phyloP scores from a whole-genome alignment of 495 filamentous ascomycete genomes.

The Trichodelitschia bisporula region DNA sequence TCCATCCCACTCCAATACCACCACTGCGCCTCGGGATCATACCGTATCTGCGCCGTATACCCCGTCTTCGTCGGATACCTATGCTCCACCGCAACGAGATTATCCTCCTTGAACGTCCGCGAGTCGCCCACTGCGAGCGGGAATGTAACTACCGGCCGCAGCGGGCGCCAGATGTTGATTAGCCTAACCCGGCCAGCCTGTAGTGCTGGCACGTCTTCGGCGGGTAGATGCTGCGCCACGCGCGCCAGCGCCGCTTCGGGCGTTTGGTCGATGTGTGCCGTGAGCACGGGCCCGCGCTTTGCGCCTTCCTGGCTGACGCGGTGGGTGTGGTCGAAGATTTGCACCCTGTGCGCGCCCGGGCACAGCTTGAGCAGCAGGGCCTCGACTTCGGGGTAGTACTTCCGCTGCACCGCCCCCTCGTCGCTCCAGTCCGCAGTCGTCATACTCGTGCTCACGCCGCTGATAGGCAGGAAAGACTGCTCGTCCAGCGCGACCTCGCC shows the following conservation, averaged over 20 bases:
- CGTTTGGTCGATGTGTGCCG: constrained; percentile 74
- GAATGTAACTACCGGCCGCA: constrained; percentile 43
- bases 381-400: constrained; percentile 73
- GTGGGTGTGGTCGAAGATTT: constrained; percentile 84
- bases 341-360: constrained; percentile 32
- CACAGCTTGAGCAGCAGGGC: constrained; percentile 33
- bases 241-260: constrained; percentile 32
- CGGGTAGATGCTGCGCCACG: constrained; percentile 35
- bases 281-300: constrained; percentile 34
- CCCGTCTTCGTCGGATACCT: constrained; percentile 49
- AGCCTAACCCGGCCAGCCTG: constrained; percentile 45
- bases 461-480: constrained; percentile 42
- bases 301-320: constrained; percentile 31
- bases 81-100: constrained; percentile 49
- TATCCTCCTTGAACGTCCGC: constrained; percentile 28
- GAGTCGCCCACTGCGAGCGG: constrained; percentile 52
- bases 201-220: constrained; percentile 29
- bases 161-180: constrained; percentile 69
- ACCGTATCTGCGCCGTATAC: constrained; percentile 48
- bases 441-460: constrained; percentile 21
- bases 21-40: constrained; percentile 38
- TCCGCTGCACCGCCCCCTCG: constrained; percentile 32
- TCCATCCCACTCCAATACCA: constrained; percentile 60
- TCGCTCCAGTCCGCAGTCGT: constrained; percentile 33
- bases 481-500: constrained; percentile 37